These are phyloP conservation scores for Cymbopogon citratus DNA, from an alignment of 176 grass and related monocot genomes.

Conservation along the genomic window DNA sequence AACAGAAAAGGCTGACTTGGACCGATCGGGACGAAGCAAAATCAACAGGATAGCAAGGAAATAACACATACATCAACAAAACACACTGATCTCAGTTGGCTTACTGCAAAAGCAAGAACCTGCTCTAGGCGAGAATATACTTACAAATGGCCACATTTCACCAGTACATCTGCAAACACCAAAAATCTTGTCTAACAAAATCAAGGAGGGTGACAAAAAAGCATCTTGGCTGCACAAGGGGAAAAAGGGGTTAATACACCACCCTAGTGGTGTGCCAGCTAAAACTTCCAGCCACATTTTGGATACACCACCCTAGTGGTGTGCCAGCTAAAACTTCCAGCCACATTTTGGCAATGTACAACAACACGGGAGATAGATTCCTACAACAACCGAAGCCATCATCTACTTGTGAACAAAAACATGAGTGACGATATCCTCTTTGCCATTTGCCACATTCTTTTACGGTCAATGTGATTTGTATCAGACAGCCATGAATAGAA, in stretches of 20 bases:
- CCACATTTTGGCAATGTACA: neutral
- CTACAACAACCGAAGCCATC: constrained; percentile 3
- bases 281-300: too few relatives aligned
- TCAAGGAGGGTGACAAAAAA: neutral
- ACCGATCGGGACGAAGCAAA: neutral
- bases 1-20: too few relatives aligned
- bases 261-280: neutral
- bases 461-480: constrained; percentile 26
- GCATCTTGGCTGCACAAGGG: neutral
- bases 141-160: neutral
- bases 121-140: neutral
- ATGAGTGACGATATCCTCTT: neutral
- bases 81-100: neutral
- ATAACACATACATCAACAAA: neutral
- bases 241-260: neutral
- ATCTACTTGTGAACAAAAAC: constrained; percentile 3
- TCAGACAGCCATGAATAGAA: constrained; percentile 7
- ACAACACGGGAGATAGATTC: constrained; percentile 18
- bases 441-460: neutral
- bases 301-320: neutral
- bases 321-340: constrained; percentile 1
- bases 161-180: neutral
- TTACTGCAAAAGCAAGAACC: neutral
- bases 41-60: neutral
- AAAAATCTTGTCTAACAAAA: constrained; percentile 7